Conservation (phyloP, 306 rosid genomes). For the Gleditsia sinensis region DNA sequence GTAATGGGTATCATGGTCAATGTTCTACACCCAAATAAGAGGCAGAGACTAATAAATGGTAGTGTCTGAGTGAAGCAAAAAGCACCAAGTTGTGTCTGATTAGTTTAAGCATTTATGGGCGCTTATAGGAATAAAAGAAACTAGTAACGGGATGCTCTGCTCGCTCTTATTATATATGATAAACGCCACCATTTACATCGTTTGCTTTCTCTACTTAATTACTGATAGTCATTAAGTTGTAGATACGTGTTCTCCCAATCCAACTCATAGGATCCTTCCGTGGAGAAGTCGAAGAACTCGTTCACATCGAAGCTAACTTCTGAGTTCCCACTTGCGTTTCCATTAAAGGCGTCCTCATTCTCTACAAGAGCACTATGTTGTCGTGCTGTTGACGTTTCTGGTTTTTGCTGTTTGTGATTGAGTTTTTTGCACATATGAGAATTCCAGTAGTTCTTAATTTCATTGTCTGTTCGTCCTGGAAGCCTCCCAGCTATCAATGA, state of each 20-base stretch:
- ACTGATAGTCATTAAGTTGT: conserved; percentile 42
- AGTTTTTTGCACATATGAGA: conserved; percentile 73
- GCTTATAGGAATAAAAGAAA: neutral
- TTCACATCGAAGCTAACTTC: conserved; percentile 48
- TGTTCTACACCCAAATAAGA: too few relatives aligned
- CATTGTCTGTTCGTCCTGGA: conserved; percentile 76
- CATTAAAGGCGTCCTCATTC: neutral
- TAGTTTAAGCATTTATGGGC: neutral
- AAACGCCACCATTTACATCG: neutral
- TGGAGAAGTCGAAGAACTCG: conserved; percentile 53
- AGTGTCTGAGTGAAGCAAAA: neutral
- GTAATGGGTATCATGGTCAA: too few relatives aligned
- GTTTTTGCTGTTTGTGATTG: conserved; percentile 23
- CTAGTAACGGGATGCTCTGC: neutral
- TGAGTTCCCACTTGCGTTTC: conserved; percentile 11
- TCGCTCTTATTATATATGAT: neutral
- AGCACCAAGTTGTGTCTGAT: neutral
- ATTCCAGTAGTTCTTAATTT: conserved; percentile 76
- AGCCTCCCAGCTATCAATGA: conserved; percentile 75
- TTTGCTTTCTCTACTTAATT: neutral
- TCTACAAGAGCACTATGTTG: conserved; percentile 29
- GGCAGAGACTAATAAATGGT: too few relatives aligned
- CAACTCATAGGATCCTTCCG: conserved; percentile 44
- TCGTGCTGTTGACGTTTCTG: conserved; percentile 17
- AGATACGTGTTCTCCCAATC: conserved; percentile 62